Evolutionary conservation across 139 green algal genomes (phyloP), one percentile per base, ranked within the genome.

Genomic region (Coelastrella sp.): DNA sequence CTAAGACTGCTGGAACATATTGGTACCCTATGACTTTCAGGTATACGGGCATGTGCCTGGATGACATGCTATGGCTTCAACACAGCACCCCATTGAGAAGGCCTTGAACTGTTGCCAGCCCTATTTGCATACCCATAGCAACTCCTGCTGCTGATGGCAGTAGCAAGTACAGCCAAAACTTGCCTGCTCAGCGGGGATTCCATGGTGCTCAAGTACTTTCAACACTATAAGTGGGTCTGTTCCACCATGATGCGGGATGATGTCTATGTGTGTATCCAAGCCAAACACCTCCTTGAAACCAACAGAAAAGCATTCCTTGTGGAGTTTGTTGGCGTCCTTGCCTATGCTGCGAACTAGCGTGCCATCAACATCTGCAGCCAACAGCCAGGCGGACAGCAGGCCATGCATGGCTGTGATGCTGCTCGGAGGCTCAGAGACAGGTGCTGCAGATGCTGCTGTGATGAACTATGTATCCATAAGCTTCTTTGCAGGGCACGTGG

Each of bases 331-430:
- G 0, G 95, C 91, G 7, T 89, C 78, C 20, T 82, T 60, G 11
- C 95, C 95, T 0, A 95, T 75, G 19, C 63, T 92, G 73, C 92
- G 89, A 12, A 96, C 95, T 1, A 96, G 90, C 4, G 95, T 96
- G 22, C 95, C 95, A 68, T 96, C 94, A 15, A 96, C 93, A 70
- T 96, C 94, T 94, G 88, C 60, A 76, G 24, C 12, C 68, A 76
- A 19, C 68, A 24, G 19, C 22, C 10, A 35, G 10, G 73, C 0
- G 14, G 22, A 80, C 1, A 59, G 73, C 22, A 56, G 20, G 15
- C 73, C 20, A 35, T 11, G 22, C 10, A 22, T 80, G 35, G 35
- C 35, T 80, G 14, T 7, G 73, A 35, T 11, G 14, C 19, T 80
- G 20, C 10, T 19, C 7, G 73, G 22, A 57, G 73, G 19, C 7